These are phyloP conservation scores for Croton laevigatus DNA, from an alignment of 441 rosid species.

Conservation along the genomic window DNA sequence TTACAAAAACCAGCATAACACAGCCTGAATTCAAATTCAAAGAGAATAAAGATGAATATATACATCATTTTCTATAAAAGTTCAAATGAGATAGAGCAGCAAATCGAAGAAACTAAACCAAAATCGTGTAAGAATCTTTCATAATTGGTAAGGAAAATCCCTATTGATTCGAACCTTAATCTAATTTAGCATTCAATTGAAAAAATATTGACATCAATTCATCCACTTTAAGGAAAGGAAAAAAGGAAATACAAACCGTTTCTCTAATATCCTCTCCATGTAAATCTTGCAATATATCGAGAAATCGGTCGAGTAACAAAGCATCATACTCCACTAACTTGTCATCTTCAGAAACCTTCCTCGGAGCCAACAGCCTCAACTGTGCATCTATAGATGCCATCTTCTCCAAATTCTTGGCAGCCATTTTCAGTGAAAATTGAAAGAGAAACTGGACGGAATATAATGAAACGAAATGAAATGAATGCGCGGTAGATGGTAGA, in stretches of 20 bases:
- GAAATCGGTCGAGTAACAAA: conserved; percentile 82
- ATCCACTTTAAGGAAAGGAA: neutral
- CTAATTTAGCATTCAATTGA: neutral
- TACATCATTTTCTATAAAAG: neutral
- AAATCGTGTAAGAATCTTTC: neutral
- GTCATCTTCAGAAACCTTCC: conserved; percentile 91
- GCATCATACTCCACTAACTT: conserved; percentile 96
- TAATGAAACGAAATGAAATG: neutral
- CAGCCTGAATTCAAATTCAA: neutral
- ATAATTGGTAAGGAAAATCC: neutral
- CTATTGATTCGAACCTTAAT: neutral
- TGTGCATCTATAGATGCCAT: conserved; percentile 95
- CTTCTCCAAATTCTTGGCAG: conserved; percentile 73
- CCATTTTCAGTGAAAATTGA: conserved; percentile 30
- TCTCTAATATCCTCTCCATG: conserved; percentile 94
- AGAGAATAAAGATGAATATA: neutral
- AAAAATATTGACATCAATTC: no score
- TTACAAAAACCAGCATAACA: neutral
- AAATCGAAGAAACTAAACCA: neutral
- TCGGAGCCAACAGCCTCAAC: conserved; percentile 76
- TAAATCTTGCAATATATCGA: conserved; percentile 87
- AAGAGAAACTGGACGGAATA: neutral
- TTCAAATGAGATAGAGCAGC: neutral
- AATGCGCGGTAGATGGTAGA: neutral
- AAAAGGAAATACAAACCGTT: conserved; percentile 40